Conservation (phyloP, 352 stramenopile genomes). For the Phytophthora fragariae region DNA sequence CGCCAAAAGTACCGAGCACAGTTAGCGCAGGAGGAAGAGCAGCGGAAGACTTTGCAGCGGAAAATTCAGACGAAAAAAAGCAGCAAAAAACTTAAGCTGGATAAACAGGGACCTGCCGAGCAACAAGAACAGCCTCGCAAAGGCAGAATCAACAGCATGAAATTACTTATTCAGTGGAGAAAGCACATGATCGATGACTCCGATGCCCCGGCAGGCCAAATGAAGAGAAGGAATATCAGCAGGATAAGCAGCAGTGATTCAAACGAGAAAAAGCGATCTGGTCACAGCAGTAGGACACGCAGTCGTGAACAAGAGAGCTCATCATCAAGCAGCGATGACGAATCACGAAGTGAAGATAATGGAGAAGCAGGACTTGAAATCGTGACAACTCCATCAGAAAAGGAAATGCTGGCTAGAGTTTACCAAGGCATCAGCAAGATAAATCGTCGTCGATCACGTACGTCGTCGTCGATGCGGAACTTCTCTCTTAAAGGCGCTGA, state of each 20-base stretch:
- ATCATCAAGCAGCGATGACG: conserved; percentile 33
- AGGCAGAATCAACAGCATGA: conserved; percentile 66
- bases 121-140: conserved; percentile 42
- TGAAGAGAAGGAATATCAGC: conserved; percentile 33
- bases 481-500: conserved; percentile 57
- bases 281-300: conserved; percentile 28
- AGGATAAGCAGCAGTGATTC: conserved; percentile 28
- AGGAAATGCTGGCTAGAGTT: conserved; percentile 72
- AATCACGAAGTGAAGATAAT: conserved; percentile 38
- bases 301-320: conserved; percentile 29
- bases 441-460: conserved; percentile 73
- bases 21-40: conserved; percentile 64
- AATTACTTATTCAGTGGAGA: conserved; percentile 78
- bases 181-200: conserved; percentile 45
- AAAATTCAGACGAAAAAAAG: conserved; percentile 54
- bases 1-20: conserved; percentile 66
- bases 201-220: conserved; percentile 14
- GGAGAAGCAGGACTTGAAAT: conserved; percentile 57
- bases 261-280: conserved; percentile 31
- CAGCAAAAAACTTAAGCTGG: conserved; percentile 40
- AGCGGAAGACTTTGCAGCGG: conserved; percentile 59
- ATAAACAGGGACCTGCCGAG: conserved; percentile 34
- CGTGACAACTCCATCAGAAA: conserved; percentile 76
- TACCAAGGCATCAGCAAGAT: conserved; percentile 79
- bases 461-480: conserved; percentile 58